Evolutionary conservation across 345 rosid species (phyloP).

Genomic region (Populus simonii): DNA sequence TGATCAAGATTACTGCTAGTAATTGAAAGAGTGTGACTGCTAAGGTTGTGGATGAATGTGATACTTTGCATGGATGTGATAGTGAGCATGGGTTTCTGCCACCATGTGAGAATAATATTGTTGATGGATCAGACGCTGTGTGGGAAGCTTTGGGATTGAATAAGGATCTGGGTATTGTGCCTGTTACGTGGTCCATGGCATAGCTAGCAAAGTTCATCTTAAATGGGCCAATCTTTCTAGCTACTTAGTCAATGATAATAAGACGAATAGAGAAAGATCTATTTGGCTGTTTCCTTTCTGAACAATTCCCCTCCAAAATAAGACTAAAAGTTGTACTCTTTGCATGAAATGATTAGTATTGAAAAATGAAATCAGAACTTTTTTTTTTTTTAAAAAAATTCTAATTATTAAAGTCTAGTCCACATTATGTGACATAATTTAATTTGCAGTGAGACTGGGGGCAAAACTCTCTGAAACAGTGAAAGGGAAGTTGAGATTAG

Average conservation of each 20-base stretch:
- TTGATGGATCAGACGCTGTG: conserved; percentile 41
- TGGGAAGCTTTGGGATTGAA: conserved; percentile 36
- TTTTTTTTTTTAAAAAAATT: no score
- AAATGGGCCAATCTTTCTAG: no score
- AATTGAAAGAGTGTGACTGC: conserved; percentile 25
- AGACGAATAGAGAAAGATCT: no score
- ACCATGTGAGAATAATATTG: conserved; percentile 32
- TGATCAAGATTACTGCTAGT: conserved; percentile 25
- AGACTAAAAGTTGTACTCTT: no score
- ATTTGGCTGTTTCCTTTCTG: no score
- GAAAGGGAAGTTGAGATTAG: conserved; percentile 24
- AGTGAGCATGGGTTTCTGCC: conserved; percentile 34
- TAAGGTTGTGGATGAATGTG: conserved; percentile 45
- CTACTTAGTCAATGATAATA: no score
- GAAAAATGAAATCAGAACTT: no score
- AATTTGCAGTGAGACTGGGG: conserved; percentile 40
- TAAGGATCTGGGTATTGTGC: conserved; percentile 24
- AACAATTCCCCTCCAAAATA: no score
- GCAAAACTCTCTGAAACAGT: conserved; percentile 43
- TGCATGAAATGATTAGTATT: no score
- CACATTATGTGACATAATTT: neutral
- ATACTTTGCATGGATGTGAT: conserved; percentile 37
- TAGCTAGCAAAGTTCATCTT: neutral
- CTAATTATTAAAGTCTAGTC: no score
- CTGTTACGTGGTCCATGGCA: conserved; percentile 43